Evolutionary conservation across 2,329 filamentous ascomycete species (phyloP).

Genomic region (Diplodia seriata): DNA sequence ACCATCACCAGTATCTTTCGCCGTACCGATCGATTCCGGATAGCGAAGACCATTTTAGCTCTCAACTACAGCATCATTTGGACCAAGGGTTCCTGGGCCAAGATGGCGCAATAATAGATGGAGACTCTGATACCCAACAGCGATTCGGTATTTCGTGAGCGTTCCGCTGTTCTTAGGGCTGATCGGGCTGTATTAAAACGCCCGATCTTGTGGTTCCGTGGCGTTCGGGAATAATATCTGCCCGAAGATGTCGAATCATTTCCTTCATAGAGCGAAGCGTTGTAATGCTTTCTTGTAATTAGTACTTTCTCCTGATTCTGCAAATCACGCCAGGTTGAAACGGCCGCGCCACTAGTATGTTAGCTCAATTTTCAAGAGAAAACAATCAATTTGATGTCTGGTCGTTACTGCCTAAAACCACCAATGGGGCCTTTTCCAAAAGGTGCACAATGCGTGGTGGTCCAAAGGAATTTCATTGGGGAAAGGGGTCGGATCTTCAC

Average conservation of each 20-base stretch:
- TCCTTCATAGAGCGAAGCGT: neutral
- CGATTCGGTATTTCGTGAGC: conserved; percentile 16
- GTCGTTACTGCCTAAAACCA: neutral
- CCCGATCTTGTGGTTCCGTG: neutral
- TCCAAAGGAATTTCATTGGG: neutral
- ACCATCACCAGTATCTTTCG: conserved; percentile 11
- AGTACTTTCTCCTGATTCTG: neutral
- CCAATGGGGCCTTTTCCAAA: neutral
- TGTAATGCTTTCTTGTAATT: neutral
- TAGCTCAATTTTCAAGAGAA: neutral
- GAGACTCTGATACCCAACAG: conserved; percentile 22
- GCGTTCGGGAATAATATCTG: neutral
- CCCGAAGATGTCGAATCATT: neutral
- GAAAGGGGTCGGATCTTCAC: conserved; percentile 48
- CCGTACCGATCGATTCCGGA: neutral
- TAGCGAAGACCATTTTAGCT: neutral
- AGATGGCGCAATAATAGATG: conserved; percentile 13
- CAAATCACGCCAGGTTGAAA: neutral
- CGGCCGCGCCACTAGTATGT: neutral
- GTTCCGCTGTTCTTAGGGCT: neutral
- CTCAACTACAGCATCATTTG: neutral
- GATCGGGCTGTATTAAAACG: neutral
- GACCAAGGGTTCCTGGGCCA: neutral
- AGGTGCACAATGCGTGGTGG: neutral
- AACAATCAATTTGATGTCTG: neutral